Conservation (phyloP, 768 basidiomycete genomes). For the Suillus ampliporus region DNA sequence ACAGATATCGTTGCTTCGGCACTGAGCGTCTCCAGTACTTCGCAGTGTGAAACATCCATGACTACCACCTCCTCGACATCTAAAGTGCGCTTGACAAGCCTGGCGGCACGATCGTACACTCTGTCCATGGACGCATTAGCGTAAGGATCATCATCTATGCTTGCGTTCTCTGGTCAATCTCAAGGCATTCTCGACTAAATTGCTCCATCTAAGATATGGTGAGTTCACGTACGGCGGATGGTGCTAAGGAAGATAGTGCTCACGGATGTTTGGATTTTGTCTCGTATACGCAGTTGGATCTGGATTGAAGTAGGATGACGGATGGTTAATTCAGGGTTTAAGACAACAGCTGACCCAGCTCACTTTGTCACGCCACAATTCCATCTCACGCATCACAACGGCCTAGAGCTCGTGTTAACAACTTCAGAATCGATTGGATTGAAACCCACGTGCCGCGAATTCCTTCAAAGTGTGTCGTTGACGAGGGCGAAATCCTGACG, state of each 20-base stretch:
- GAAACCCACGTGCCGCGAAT: slow-evolving; percentile 64
- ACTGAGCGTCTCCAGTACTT: slow-evolving; percentile 75
- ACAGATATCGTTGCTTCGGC: slow-evolving; percentile 69
- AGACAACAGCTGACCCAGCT: slow-evolving; percentile 8
- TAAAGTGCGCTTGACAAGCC: slow-evolving; percentile 86
- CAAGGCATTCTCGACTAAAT: slow-evolving; percentile 93
- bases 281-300: slow-evolving; percentile 90
- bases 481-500: slow-evolving; percentile 82
- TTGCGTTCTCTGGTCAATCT: slow-evolving; percentile 67
- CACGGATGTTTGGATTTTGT: slow-evolving; percentile 89
- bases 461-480: slow-evolving; percentile 93
- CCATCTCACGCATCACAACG: slow-evolving; percentile 94
- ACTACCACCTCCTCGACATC: slow-evolving; percentile 93
- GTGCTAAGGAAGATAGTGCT: slow-evolving; percentile 28
- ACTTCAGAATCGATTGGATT: background rate
- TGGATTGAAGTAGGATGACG: slow-evolving; percentile 29
- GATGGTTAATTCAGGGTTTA: background rate
- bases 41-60: slow-evolving; percentile 91
- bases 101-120: slow-evolving; percentile 89
- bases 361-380: slow-evolving; percentile 94
- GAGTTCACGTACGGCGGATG: background rate
- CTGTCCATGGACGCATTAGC: slow-evolving; percentile 70
- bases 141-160: slow-evolving; percentile 27
- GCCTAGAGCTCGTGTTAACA: slow-evolving; percentile 47
- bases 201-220: slow-evolving; percentile 76